Evolutionary conservation across 2,329 filamentous ascomycete genomes (phyloP), one percentile per base, ranked within the genome.

Genomic region (Sphaerulina vaccinii): DNA sequence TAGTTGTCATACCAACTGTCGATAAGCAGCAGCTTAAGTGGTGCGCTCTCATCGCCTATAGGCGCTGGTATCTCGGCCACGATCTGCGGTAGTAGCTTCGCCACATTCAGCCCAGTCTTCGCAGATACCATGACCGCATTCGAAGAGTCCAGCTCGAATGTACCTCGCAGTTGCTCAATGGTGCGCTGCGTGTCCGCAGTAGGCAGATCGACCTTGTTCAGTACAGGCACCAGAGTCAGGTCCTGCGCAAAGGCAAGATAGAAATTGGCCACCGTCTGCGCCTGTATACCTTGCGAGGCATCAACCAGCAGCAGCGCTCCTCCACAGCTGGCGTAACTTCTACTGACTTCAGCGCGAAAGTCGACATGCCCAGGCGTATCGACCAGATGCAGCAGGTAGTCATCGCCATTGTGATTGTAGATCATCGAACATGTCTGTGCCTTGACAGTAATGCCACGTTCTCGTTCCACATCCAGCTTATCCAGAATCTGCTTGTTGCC

Each of bases 1-100:
- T 96, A 99, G 55, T 86, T 91, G 66, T 96, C 91, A 69, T 99
- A 99, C 93, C 93, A 99, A 18, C 91, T 96, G 71, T 99, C 93
- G 22, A 99, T 90, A 11, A 99, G 82, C 41, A 99, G 76, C 72
- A 97, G 80, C 53, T 88, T 85, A 51, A 96, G 71, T 1, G 90
- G 89, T 62, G 85, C 87, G 13, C 72, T 78, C 47, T 79, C 73
- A 62, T 93, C 84, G 3, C 93, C 93, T 0, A 81, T 71, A 0
- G 93, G 93, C 62, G 84, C 81, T 16, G 93, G 92, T 3, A 99
- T 87, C 54, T 86, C 79, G 60, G 95, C 86, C 33, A 99, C 84
- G 8, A 97, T 90, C 10, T 83, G 84, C 0, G 93, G 92, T 35
- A 99, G 74, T 3, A 99, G 76, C n/a, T 82, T 78, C 23, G 84